Conservation (phyloP, 2,329 filamentous ascomycete species). For the Colletotrichum sp. region DNA sequence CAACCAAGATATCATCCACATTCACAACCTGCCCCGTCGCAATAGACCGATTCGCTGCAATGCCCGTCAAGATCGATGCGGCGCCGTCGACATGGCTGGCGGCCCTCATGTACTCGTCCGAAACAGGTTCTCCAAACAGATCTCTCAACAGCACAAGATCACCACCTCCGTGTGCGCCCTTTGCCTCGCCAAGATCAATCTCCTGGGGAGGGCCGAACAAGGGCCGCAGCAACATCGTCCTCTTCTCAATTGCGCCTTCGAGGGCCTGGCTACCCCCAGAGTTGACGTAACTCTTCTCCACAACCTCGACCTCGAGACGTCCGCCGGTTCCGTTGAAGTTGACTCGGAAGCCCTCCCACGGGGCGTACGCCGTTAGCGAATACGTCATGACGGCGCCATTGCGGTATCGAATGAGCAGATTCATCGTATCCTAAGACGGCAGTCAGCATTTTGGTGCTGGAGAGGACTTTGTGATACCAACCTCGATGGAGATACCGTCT, state of each 20-base stretch:
- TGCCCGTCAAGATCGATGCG: slow-evolving; percentile 62
- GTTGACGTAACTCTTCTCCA: slow-evolving; percentile 67
- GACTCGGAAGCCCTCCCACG: slow-evolving; percentile 65
- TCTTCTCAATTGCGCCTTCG: slow-evolving; percentile 56
- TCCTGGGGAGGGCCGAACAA: slow-evolving; percentile 62
- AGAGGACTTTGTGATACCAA: background rate
- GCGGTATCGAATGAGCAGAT: slow-evolving; percentile 59
- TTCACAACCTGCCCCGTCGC: slow-evolving; percentile 60
- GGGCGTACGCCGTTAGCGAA: slow-evolving; percentile 63
- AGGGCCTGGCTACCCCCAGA: slow-evolving; percentile 61
- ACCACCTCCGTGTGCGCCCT: slow-evolving; percentile 64
- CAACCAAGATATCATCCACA: slow-evolving; percentile 53
- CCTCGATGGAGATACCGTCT: slow-evolving; percentile 66
- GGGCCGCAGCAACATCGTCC: slow-evolving; percentile 53
- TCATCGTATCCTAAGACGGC: slow-evolving; percentile 58
- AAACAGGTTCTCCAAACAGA: slow-evolving; percentile 56
- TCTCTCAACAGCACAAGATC: slow-evolving; percentile 62
- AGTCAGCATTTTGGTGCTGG: rapidly evolving
- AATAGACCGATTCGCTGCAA: slow-evolving; percentile 63
- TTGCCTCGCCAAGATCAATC: slow-evolving; percentile 54
- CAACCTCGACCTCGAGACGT: slow-evolving; percentile 63
- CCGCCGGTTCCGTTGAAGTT: slow-evolving; percentile 64
- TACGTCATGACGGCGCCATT: slow-evolving; percentile 64
- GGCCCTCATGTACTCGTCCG: slow-evolving; percentile 57
- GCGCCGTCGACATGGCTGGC: slow-evolving; percentile 65